A percentile compares a stretch with the other conserved stretches of the same genome.
Conservation (phyloP, 768 basidiomycete species). For the Leucogyrophana mollusca region DNA sequence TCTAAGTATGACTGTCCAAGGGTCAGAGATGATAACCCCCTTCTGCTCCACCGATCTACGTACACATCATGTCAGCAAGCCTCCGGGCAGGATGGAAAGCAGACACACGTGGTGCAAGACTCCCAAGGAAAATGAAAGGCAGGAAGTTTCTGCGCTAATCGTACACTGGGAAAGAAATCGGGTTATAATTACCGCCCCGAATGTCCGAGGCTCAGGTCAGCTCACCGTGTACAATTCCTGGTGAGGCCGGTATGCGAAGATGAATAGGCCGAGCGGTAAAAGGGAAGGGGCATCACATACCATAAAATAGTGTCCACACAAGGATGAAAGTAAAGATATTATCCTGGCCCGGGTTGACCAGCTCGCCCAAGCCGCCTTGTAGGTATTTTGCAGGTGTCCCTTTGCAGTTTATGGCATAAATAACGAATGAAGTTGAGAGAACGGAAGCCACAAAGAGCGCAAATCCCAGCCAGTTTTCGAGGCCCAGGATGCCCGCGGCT, state of each 20-base stretch:
- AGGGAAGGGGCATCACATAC: slow-evolving; percentile 41
- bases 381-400: slow-evolving; percentile 63
- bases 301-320: slow-evolving; percentile 93
- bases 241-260: slow-evolving; percentile 2
- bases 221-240: slow-evolving; percentile 51
- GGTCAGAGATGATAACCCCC: slow-evolving; percentile 4
- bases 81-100: slow-evolving; percentile 2
- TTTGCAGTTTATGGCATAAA: slow-evolving; percentile 71
- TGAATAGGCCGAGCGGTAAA: slow-evolving; percentile 3
- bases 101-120: background rate
- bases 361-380: slow-evolving; percentile 59
- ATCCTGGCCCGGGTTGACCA: slow-evolving; percentile 86
- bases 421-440: slow-evolving; percentile 61
- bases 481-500: slow-evolving; percentile 84
- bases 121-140: no score
- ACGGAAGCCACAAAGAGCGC: slow-evolving; percentile 70
- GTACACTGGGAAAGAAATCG: slow-evolving; percentile 33
- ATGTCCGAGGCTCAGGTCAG: background rate
- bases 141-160: slow-evolving; percentile 24
- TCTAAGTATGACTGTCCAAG: slow-evolving; percentile 8
- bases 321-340: slow-evolving; percentile 89
- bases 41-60: slow-evolving; percentile 6
- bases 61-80: slow-evolving; percentile 5
- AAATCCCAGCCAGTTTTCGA: slow-evolving; percentile 84
- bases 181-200: slow-evolving; percentile 12